phyloP scores from a whole-genome alignment of 2,329 filamentous ascomycete genomes.

The Nigrospora sphaerica region DNA sequence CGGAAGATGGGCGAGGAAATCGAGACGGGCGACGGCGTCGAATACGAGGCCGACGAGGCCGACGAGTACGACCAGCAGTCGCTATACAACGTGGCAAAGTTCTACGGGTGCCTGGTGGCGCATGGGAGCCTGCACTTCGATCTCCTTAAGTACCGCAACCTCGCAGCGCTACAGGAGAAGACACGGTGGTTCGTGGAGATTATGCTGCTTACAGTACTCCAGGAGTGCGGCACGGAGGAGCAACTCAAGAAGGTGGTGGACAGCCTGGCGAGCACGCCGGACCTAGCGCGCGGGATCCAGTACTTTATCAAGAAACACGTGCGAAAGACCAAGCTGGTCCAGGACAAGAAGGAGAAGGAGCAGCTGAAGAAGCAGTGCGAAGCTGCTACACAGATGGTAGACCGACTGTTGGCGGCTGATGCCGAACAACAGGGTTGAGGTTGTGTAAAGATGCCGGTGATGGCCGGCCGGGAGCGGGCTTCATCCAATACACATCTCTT shows the following conservation, averaged over 20 bases:
- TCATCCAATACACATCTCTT: too few species aligned
- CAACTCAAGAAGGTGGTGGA: constrained; percentile 60
- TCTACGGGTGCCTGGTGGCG: constrained; percentile 45
- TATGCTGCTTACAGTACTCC: constrained; percentile 68
- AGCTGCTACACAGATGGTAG: constrained; percentile 30
- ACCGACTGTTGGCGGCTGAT: constrained; percentile 13
- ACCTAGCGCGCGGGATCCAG: constrained; percentile 66
- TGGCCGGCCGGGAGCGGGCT: too few species aligned
- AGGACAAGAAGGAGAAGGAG: constrained; percentile 36
- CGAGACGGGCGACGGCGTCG: constrained; percentile 47
- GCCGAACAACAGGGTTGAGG: too few species aligned
- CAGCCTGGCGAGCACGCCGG: constrained; percentile 45
- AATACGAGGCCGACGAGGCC: constrained; percentile 47
- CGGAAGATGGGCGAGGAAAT: constrained; percentile 76
- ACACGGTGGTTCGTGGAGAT: constrained; percentile 75
- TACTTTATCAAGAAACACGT: constrained; percentile 76
- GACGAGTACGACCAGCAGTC: constrained; percentile 46
- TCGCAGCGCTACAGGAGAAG: constrained; percentile 69
- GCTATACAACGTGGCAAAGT: constrained; percentile 44
- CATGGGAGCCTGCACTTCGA: constrained; percentile 37
- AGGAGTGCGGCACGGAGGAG: constrained; percentile 51
- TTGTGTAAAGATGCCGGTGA: too few species aligned
- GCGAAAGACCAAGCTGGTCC: constrained; percentile 51
- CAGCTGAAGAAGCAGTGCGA: constrained; percentile 40
- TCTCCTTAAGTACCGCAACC: constrained; percentile 64